A percentile compares a stretch with the other conserved stretches of the same genome.
Conservation (phyloP, 2,329 filamentous ascomycete species). For the Microdochium trichocladiopsis region DNA sequence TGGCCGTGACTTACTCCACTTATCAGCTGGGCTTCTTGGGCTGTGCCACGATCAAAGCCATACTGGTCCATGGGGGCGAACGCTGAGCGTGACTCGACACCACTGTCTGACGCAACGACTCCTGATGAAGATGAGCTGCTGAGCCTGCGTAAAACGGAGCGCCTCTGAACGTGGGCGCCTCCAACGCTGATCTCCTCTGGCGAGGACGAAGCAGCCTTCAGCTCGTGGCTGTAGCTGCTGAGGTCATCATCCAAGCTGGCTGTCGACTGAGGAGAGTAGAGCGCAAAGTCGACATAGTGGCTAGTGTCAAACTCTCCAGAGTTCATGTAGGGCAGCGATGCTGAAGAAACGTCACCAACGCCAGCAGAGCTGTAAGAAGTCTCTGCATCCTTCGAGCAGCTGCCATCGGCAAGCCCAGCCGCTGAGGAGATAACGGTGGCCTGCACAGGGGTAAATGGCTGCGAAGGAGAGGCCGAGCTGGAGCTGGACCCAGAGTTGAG, state of each 20-base stretch:
- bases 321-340: slow-evolving; percentile 33
- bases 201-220: background rate
- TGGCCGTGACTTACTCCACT: background rate
- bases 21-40: background rate
- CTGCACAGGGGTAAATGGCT: slow-evolving; percentile 19
- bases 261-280: slow-evolving; percentile 41
- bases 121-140: background rate
- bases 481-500: slow-evolving; percentile 11
- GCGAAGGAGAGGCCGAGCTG: slow-evolving; percentile 23
- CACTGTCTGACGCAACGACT: background rate
- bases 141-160: background rate
- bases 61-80: background rate
- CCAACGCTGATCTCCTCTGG: slow-evolving; percentile 9
- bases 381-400: slow-evolving; percentile 8
- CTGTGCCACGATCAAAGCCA: background rate
- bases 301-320: slow-evolving; percentile 22
- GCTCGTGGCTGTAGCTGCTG: slow-evolving; percentile 9
- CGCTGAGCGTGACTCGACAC: background rate
- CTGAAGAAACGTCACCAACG: background rate
- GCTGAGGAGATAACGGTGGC: slow-evolving; percentile 3
- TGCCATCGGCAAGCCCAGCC: slow-evolving; percentile 5
- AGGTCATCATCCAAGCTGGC: slow-evolving; percentile 42
- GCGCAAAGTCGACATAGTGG: slow-evolving; percentile 48
- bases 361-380: background rate
- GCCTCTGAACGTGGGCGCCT: background rate